Evolutionary conservation across 768 basidiomycete species (phyloP).

Genomic region (Lentinula edodes): DNA sequence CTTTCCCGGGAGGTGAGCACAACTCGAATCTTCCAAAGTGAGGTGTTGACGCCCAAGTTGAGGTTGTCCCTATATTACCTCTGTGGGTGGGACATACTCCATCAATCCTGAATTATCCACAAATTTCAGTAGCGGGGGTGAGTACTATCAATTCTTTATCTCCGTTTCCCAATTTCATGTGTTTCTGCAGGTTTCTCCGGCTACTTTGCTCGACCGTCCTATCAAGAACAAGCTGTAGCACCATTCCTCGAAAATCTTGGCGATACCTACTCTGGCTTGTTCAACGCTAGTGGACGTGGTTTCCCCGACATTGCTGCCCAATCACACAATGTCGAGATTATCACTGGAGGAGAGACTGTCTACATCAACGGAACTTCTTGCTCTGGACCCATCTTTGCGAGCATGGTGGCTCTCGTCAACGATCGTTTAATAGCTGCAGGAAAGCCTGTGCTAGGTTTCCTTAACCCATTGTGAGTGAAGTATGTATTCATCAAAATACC

Average conservation of each 20-base stretch:
- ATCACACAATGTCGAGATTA: conserved; percentile 8
- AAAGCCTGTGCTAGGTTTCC: conserved; percentile 32
- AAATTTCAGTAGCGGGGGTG: conserved; percentile 9
- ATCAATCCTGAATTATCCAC: conserved; percentile 19
- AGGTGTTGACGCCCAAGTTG: not conserved
- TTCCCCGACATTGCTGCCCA: conserved; percentile 11
- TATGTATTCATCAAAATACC: not conserved
- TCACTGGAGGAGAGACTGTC: not conserved
- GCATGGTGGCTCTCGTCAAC: conserved; percentile 39
- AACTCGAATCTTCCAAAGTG: not conserved
- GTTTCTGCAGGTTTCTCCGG: conserved; percentile 11
- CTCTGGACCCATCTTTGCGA: conserved; percentile 38
- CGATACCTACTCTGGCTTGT: conserved; percentile 31
- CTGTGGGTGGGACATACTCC: conserved; percentile 31
- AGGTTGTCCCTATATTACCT: conserved; percentile 27
- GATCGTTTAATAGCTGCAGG: conserved; percentile 30
- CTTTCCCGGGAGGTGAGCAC: conserved; percentile 20
- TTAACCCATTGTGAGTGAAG: conserved; percentile 31
- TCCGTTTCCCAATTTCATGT: not conserved
- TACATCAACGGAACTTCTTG: conserved; percentile 37
- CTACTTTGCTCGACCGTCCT: conserved; percentile 24
- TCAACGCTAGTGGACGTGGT: conserved; percentile 28
- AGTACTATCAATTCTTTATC: not conserved
- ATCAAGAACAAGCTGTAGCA: conserved; percentile 29
- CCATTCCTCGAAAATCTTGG: conserved; percentile 26